Evolutionary conservation across 495 filamentous ascomycete species (phyloP).

Genomic region (Pyrenopolyporus hunteri): DNA sequence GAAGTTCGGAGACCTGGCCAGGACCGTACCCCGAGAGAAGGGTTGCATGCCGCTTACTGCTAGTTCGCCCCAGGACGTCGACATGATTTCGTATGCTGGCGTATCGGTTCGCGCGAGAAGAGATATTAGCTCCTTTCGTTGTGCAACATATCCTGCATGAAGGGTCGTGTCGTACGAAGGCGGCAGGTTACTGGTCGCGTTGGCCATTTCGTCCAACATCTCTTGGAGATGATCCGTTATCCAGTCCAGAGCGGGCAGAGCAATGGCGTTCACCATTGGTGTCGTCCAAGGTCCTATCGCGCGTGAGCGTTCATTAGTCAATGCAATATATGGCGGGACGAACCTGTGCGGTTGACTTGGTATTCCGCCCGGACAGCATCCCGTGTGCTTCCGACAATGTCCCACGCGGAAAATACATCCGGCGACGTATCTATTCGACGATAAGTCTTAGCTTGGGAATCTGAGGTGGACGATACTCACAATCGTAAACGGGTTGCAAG

Average conservation of each 20-base stretch:
- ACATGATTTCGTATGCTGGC: conserved; percentile 49
- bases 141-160: conserved; percentile 47
- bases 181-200: conserved; percentile 38
- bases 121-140: conserved; percentile 42
- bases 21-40: conserved; percentile 35
- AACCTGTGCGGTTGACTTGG: conserved; percentile 45
- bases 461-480: conserved; percentile 27
- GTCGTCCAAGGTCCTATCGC: conserved; percentile 49
- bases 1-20: conserved; percentile 32
- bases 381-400: conserved; percentile 42
- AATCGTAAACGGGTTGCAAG: conserved; percentile 45
- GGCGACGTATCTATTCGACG: conserved; percentile 40
- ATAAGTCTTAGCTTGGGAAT: conserved; percentile 8
- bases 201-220: conserved; percentile 29
- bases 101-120: conserved; percentile 46
- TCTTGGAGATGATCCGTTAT: conserved; percentile 21
- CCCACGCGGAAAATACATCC: conserved; percentile 41
- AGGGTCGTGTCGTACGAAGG: conserved; percentile 46
- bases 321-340: not conserved
- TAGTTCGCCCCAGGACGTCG: conserved; percentile 48
- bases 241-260: conserved; percentile 47
- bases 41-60: conserved; percentile 40
- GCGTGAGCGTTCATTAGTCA: conserved; percentile 10
- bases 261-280: conserved; percentile 47
- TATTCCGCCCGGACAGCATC: conserved; percentile 41